Percentiles rank a stretch among this genome's conserved stretches.
Evolutionary conservation across 192 early-diverging fungal species (phyloP).

Genomic region (Mortierella antarctica): DNA sequence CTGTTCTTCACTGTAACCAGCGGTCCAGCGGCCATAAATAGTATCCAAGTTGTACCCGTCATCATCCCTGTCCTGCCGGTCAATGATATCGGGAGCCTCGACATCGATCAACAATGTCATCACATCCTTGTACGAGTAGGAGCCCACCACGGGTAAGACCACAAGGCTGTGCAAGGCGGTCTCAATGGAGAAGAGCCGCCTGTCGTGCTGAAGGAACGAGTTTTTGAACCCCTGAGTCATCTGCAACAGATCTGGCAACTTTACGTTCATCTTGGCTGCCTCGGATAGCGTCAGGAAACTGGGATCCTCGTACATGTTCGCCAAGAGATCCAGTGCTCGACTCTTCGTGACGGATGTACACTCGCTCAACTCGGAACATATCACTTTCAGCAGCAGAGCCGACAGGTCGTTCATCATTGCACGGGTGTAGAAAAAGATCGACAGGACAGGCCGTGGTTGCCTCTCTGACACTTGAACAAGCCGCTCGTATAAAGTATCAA

Average conservation of each 20-base stretch:
- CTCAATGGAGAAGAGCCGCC: slow-evolving; percentile 26
- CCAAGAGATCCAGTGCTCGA: slow-evolving; percentile 22
- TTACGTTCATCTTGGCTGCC: background rate
- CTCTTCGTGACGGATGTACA: background rate
- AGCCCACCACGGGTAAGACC: slow-evolving; percentile 18
- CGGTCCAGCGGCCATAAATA: slow-evolving; percentile 16
- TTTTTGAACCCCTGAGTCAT: slow-evolving; percentile 24
- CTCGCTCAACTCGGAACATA: background rate
- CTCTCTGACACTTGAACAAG: slow-evolving; percentile 21
- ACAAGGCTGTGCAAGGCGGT: slow-evolving; percentile 12
- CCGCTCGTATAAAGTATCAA: slow-evolving; percentile 30
- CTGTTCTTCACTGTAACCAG: background rate
- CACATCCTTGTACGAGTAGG: slow-evolving; percentile 25
- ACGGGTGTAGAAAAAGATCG: slow-evolving; percentile 32
- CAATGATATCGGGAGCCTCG: slow-evolving; percentile 19
- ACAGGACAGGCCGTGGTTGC: slow-evolving; percentile 20
- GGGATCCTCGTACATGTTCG: slow-evolving; percentile 40
- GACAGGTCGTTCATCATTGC: background rate
- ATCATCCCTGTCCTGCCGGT: slow-evolving; percentile 15
- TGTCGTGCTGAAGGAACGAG: slow-evolving; percentile 8
- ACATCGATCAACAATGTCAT: slow-evolving; percentile 39
- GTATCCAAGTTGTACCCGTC: slow-evolving; percentile 18
- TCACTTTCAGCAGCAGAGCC: slow-evolving; percentile 21
- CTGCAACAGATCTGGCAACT: slow-evolving; percentile 28
- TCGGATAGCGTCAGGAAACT: slow-evolving; percentile 26